Percentiles rank a stretch among this genome's conserved stretches.
Conservation (phyloP, 805 yeast genomes). For the Scheffersomyces ergatensis region DNA sequence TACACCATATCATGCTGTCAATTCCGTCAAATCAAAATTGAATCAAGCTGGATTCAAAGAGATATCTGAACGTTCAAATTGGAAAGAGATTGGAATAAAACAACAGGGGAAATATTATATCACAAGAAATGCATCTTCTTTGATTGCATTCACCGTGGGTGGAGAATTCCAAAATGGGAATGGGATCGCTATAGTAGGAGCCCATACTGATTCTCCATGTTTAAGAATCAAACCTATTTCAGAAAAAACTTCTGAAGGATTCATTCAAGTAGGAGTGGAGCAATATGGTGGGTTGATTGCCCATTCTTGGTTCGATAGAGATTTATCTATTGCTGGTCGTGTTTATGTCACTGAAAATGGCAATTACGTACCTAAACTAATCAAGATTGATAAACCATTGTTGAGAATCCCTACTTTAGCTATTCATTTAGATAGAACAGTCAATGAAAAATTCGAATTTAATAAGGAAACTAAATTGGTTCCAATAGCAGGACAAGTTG, state of each 20-base stretch:
- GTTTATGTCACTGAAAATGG: conserved; percentile 64
- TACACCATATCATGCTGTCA: conserved; percentile 92
- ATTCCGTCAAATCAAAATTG: conserved; percentile 56
- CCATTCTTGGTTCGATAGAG: conserved; percentile 97
- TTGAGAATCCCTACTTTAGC: conserved; percentile 93
- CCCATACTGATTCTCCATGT: conserved; percentile 94
- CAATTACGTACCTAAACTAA: conserved; percentile 58
- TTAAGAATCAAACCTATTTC: conserved; percentile 87
- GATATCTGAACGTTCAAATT: conserved; percentile 65
- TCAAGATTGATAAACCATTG: conserved; percentile 80
- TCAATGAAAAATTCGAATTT: conserved; percentile 76
- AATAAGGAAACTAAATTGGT: conserved; percentile 83
- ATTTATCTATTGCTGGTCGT: conserved; percentile 87
- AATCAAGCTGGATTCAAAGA: conserved; percentile 66
- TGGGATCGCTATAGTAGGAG: conserved; percentile 87
- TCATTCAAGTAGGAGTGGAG: conserved; percentile 88
- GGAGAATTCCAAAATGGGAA: conserved; percentile 69
- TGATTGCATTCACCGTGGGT: conserved; percentile 86
- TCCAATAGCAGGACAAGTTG: conserved; percentile 74
- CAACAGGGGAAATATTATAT: conserved; percentile 71
- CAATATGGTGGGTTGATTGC: conserved; percentile 95
- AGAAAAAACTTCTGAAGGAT: conserved; percentile 67
- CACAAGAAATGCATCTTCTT: conserved; percentile 85
- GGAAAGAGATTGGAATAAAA: conserved; percentile 58
- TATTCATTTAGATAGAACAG: conserved; percentile 81